Percentiles rank a stretch among this genome's conserved stretches.
These are phyloP conservation scores for Hemileccinum rubropunctum DNA, from an alignment of 768 basidiomycete species.

Conservation along the genomic window DNA sequence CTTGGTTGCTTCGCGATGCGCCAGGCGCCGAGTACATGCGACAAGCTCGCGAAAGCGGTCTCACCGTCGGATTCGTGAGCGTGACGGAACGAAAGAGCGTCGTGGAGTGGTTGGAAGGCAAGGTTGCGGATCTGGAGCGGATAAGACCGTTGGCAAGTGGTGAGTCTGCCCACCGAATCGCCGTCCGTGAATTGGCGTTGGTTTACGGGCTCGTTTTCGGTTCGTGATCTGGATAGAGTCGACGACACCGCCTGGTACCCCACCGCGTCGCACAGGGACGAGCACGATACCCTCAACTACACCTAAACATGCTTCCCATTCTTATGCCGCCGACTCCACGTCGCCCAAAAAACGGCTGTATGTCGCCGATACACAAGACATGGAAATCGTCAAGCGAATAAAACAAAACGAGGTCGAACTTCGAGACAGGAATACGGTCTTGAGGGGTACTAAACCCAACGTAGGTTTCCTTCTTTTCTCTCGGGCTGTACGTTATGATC, in stretches of 20 bases:
- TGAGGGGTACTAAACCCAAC: constrained; percentile 81
- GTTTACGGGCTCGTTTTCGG: not conserved
- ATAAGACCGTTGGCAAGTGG: constrained; percentile 24
- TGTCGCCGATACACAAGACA: constrained; percentile 71
- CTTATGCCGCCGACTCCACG: constrained; percentile 26
- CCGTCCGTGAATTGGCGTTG: not conserved
- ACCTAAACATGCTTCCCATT: constrained; percentile 19
- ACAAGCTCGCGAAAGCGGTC: constrained; percentile 70
- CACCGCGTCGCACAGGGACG: constrained; percentile 36
- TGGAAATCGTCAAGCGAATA: constrained; percentile 86
- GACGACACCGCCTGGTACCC: constrained; percentile 61
- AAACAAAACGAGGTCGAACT: constrained; percentile 71
- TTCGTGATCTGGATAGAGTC: constrained; percentile 32
- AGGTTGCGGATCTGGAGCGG: constrained; percentile 25
- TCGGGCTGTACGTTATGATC: no score
- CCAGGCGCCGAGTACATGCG: constrained; percentile 87
- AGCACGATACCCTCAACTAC: constrained; percentile 18
- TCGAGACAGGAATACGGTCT: constrained; percentile 75
- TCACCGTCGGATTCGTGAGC: constrained; percentile 75
- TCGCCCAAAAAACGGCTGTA: constrained; percentile 73
- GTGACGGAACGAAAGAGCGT: constrained; percentile 85
- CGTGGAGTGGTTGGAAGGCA: constrained; percentile 81
- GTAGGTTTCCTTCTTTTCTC: constrained; percentile 42
- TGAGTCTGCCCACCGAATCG: constrained; percentile 3
- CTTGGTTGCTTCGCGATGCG: constrained; percentile 74